Conservation (phyloP, 306 rosid species). For the Dryas alaskensis region DNA sequence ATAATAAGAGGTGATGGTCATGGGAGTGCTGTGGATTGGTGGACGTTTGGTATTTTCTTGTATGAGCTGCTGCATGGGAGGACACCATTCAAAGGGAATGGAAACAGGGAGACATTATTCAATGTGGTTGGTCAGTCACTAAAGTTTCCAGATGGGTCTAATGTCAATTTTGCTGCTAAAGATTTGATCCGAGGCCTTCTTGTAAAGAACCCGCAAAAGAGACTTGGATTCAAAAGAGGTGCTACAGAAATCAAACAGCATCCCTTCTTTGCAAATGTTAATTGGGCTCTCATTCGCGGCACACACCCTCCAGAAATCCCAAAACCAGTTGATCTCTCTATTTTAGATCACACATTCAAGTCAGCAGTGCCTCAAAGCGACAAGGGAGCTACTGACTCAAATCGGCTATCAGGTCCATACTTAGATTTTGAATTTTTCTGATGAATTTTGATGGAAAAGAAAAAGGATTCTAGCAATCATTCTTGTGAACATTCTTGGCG, state of each 20-base stretch:
- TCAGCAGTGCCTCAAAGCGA: conserved; percentile 27
- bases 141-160: conserved; percentile 46
- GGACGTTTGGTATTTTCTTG: conserved; percentile 63
- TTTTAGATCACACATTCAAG: conserved; percentile 28
- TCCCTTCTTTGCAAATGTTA: conserved; percentile 50
- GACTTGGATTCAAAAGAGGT: conserved; percentile 54
- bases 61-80: conserved; percentile 49
- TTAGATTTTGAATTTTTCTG: conserved; percentile 63
- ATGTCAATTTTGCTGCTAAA: conserved; percentile 45
- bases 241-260: conserved; percentile 61
- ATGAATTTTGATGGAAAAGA: conserved; percentile 14
- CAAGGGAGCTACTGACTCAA: conserved; percentile 37
- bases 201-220: conserved; percentile 53
- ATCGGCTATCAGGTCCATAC: conserved; percentile 51
- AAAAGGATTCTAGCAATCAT: not conserved
- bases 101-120: conserved; percentile 54
- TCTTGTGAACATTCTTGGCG: conserved; percentile 23
- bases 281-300: conserved; percentile 61
- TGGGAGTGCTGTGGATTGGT: conserved; percentile 72
- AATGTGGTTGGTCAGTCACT: conserved; percentile 53
- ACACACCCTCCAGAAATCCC: conserved; percentile 58
- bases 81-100: conserved; percentile 60
- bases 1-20: conserved; percentile 66
- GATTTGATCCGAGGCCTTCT: conserved; percentile 53
- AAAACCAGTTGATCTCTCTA: conserved; percentile 43